These are phyloP conservation scores for Coprinopsis marcescibilis DNA, from an alignment of 768 basidiomycete species.

Conservation along the genomic window DNA sequence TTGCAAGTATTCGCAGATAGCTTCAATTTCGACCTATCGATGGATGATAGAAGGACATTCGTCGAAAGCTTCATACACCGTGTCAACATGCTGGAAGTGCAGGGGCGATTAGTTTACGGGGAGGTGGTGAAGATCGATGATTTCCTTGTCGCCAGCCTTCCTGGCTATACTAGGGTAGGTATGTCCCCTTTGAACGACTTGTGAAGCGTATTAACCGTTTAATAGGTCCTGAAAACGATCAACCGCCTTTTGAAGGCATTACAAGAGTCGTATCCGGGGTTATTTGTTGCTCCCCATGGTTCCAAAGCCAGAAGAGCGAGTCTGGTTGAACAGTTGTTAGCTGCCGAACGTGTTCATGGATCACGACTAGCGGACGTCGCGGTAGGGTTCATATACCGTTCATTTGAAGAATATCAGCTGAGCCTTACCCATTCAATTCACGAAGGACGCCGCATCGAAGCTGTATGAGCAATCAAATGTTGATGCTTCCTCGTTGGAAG, in stretches of 20 bases:
- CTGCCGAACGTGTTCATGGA: slow-evolving; percentile 27
- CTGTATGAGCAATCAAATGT: slow-evolving; percentile 19
- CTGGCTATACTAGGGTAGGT: slow-evolving; percentile 31
- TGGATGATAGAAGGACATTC: slow-evolving; percentile 24
- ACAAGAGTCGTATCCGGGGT: slow-evolving; percentile 30
- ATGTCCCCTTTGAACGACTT: not conserved
- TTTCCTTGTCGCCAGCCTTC: slow-evolving; percentile 25
- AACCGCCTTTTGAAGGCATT: slow-evolving; percentile 28
- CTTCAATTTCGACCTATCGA: slow-evolving; percentile 25
- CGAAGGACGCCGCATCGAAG: slow-evolving; percentile 23
- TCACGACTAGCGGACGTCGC: slow-evolving; percentile 22
- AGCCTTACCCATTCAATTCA: not conserved
- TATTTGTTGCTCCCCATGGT: slow-evolving; percentile 26
- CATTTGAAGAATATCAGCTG: not conserved
- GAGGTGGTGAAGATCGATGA: slow-evolving; percentile 36
- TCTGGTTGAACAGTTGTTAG: slow-evolving; percentile 26
- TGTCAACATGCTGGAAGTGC: slow-evolving; percentile 28
- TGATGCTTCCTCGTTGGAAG: slow-evolving; percentile 20
- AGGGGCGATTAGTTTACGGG: slow-evolving; percentile 29
- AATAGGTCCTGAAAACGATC: slow-evolving; percentile 30
- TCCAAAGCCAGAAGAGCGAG: slow-evolving; percentile 19
- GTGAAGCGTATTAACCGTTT: not conserved
- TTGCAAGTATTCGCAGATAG: slow-evolving; percentile 21
- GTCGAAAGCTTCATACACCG: slow-evolving; percentile 31
- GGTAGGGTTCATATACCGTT: no score